Base-by-base conservation (phyloP, 2,329 filamentous ascomycete genomes). In the Reticulascus tulasneorum region DNA sequence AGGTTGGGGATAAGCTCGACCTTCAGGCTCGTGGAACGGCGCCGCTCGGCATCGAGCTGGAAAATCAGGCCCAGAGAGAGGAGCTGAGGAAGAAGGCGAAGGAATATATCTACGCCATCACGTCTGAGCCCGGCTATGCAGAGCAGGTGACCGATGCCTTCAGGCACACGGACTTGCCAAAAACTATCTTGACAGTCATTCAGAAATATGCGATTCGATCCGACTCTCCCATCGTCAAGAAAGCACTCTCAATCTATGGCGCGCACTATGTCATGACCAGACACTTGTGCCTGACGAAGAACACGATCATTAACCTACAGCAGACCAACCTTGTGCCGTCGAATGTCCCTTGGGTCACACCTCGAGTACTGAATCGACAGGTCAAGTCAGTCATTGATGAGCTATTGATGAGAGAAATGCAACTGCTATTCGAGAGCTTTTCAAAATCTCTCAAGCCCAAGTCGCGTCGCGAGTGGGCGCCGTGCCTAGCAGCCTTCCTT, bases 381-480 rank as follows among this genome's bases (percentile, higher is more conserved):
- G 50, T 79, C 51, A 79, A 79, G 54, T 62, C 69, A 6, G 58
- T 76, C n/a, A 50, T 77, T 11, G 73, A 79, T 57, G 73, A 77
- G 50, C 56, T 74, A 47, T 63, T 77, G 51, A 58, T 65, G 44
- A 63, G 64, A 23, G 73, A 77, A 47, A 70, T 73, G 59, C 59
- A 67, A 42, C 44, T 57, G 29, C 60, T 79, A 13, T 78, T 77
- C 47, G 66, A 74, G 24, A 56, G 62, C 42, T 76, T 79, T 50
- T 62, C 65, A 43, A 67, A 67, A 44, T 66, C 67, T 19, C 66
- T 79, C 26, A 77, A 77, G 53, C 69, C 69, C 13, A 76, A 75
- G 53, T 62, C 65, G 27, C 63, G 70, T 15, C 55, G 56, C 25
- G 70, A 75, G 44, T 79, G 74, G 73, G 73, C 71, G 23, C 72